phyloP scores from a whole-genome alignment of 768 basidiomycete species.

The Clitopilus passeckerianus region DNA sequence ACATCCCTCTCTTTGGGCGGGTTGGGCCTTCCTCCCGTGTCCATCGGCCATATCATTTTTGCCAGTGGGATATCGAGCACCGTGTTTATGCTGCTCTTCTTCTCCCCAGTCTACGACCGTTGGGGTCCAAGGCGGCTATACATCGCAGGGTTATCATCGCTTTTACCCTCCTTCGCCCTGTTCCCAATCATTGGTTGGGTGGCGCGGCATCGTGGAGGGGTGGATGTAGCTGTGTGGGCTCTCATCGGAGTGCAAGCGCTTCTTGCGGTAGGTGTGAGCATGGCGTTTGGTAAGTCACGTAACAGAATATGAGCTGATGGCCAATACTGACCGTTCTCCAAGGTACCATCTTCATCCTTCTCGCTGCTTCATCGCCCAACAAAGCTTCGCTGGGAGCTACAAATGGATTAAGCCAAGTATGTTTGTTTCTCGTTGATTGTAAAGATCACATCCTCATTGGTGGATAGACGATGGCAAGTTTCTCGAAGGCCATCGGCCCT shows the following conservation, averaged over 20 bases:
- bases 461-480: constrained; percentile 24
- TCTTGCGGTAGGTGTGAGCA: constrained; percentile 22
- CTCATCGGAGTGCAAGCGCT: constrained; percentile 22
- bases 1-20: constrained; percentile 55
- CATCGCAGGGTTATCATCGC: neutral
- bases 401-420: constrained; percentile 35
- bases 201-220: constrained; percentile 32
- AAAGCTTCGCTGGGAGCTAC: constrained; percentile 50
- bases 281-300: constrained; percentile 26
- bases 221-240: constrained; percentile 14
- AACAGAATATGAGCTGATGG: neutral
- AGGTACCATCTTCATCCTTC: constrained; percentile 37
- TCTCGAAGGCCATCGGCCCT: constrained; percentile 48
- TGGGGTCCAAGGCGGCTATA: constrained; percentile 52
- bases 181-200: constrained; percentile 39
- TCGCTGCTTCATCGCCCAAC: constrained; percentile 51
- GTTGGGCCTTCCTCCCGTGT: constrained; percentile 46
- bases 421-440: neutral
- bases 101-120: constrained; percentile 44
- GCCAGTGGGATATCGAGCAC: constrained; percentile 49
- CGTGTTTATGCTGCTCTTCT: constrained; percentile 48
- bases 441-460: neutral
- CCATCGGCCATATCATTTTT: constrained; percentile 51
- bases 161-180: constrained; percentile 32
- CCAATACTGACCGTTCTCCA: neutral